Base-by-base conservation (phyloP, 2,329 filamentous ascomycete species). In the Fusarium sp. region DNA sequence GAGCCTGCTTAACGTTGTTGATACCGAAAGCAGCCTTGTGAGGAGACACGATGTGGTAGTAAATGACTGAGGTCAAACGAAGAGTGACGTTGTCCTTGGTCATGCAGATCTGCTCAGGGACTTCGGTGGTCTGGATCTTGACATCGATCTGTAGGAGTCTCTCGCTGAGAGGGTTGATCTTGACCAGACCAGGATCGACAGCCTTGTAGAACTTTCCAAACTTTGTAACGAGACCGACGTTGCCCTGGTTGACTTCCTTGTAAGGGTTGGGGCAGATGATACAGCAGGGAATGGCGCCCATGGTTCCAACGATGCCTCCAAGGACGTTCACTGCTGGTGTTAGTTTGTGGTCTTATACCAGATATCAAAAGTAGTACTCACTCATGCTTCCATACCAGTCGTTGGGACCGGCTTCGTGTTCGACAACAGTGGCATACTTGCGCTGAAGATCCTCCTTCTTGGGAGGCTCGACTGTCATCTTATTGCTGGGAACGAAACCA, bases 1-100 rank as follows among this genome's bases (percentile, higher is more conserved):
- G 91, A n/a, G 96, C 96, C 82, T 97, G 94, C 73, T 92, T 92
- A 65, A 99, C 92, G 79, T 98, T 96, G 81, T 91, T 86, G 79
- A 99, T 97, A 71, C 96, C 96, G 78, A 98, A 99, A 62, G 96
- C 95, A 61, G 95, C 94, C 83, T 97, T 97, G 87, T 98, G 95
- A 2, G 96, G 96, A 28, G 92, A 92, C 56, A 91, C 92, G 76
- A 99, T 95, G 85, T 97, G 94, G 84, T 99, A 99, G 87, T 99
- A 99, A 82, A 99, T 97, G 78, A 99, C 96, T 7, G 93, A 97
- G 47, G 94, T 98, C 71, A 99, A 86, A 74, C 94, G 90, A 41
- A 99, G 86, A 45, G 92, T 97, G 68, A 98, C 96, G 75, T 99
- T 99, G 85, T 99, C 96, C 84, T 98, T 98, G 79, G 96, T 99